Base-by-base conservation (phyloP, 2,329 filamentous ascomycete genomes). In the Xylariaceae sp. region DNA sequence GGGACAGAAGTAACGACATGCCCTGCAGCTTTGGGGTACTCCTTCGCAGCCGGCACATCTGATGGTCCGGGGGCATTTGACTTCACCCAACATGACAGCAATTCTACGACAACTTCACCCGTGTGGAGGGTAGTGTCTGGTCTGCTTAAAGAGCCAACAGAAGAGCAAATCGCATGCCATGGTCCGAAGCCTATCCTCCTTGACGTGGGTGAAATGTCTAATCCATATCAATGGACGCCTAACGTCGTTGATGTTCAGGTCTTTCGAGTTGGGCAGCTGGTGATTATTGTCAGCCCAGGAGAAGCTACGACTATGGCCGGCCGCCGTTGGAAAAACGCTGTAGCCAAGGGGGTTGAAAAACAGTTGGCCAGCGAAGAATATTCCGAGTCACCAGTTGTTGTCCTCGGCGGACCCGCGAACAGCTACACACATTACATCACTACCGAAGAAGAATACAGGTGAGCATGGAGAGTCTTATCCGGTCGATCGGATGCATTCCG, bases 291-390 rank as follows among this genome's bases (percentile, higher is more conserved):
- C 23, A 88, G 88, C 26, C 88, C 92, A 0, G 91, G 91, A 24
- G 93, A 97, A 72, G 91, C 89, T 1, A 94, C 89, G 0, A 97
- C 92, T 4, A 97, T 97, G 93, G 84, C 90, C 1, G 92, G 92
- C 0, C 82, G 92, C 18, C 84, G 93, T 21, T 97, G 93, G 92
- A 89, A 87, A 66, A 79, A 83, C 26, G 86, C 89, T 1, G 79
- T 95, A 13, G 71, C 76, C 1, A 73, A 78, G 15, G 77, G 79
- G n/a, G 80, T 83, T 6, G 72, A 75, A 1, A 54, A 59, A 0
- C 61, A 75, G 0, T 77, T 81, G 8, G 64, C 79, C 1, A 70
- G 80, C 4, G 73, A 77, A 0, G 73, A 82, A 44, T 60, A 64
- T 3, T 67, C 77, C 4, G 45, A 26, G 15, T 23, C 58, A 1